Base-by-base conservation (phyloP, 2,329 filamentous ascomycete genomes). In the Pseudonectria buxi region DNA sequence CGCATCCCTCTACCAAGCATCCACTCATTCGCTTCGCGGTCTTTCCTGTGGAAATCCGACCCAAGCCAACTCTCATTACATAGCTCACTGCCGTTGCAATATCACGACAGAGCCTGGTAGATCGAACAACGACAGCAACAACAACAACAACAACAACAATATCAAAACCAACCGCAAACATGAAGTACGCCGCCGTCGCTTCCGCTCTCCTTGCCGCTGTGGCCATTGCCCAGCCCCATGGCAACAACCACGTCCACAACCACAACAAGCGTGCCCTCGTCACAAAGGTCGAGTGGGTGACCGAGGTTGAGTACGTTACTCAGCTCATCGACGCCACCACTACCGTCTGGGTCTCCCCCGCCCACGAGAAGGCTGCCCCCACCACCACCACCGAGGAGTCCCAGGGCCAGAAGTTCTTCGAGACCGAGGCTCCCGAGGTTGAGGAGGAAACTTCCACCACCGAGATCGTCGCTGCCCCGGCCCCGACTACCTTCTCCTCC, bases 201-300 rank as follows among this genome's bases (percentile, higher is more conserved):
- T 59, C 53, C 24, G 53, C 51, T 31, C 31, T 59, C 36, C 37
- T 62, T 47, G 62, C 49, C 53, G 63, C 57, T 44, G 62, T 62
- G 48, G 70, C 64, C 47, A 53, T 67, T 39, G 74, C 74, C 45
- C 68, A 76, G 56, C 73, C 73, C 39, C 66, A 64, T 43, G 60
- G 53, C 47, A 59, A 62, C 47, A 54, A 55, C 46, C 62, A 57
- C 40, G 60, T 61, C 39, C 62, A 63, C 40, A 55, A 63, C 45
- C 62, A 65, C 41, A 49, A 46, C 40, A 58, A 58, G 44, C 59
- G 60, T 33, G 65, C 54, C 14, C 39, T 72, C 11, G 63, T 71
- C 45, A 72, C 68, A 28, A 63, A 68, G 49, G 64, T 64, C 35
- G 67, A 67, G 49, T 74, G 68, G 62, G 69, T 74, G 46, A 72